These are phyloP conservation scores for Candida michaelii DNA, from an alignment of 805 yeast genomes.

Conservation along the genomic window DNA sequence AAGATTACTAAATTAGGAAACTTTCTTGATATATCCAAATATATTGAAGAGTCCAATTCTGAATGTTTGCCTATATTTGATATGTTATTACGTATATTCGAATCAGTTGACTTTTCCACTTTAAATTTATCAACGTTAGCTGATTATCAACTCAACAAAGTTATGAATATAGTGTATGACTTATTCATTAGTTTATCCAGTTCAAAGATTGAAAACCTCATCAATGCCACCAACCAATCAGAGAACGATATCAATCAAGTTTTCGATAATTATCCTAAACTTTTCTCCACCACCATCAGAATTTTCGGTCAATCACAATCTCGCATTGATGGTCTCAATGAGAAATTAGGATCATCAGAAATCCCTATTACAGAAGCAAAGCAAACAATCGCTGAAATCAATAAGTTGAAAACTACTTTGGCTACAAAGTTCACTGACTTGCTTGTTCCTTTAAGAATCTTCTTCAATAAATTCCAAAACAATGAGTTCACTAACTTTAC, in stretches of 20 bases:
- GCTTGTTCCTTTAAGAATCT: slow-evolving; percentile 31
- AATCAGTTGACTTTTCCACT: background rate
- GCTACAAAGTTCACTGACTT: slow-evolving; percentile 29
- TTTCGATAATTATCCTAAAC: slow-evolving; percentile 1
- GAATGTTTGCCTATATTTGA: slow-evolving; percentile 11
- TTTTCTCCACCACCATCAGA: slow-evolving; percentile 10
- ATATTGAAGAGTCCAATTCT: slow-evolving; percentile 4
- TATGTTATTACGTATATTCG: slow-evolving; percentile 7
- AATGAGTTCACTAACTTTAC: slow-evolving; percentile 34
- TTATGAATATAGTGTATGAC: slow-evolving; percentile 23
- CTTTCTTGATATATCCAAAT: slow-evolving; percentile 10
- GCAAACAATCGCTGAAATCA: background rate
- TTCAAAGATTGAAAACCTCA: slow-evolving; percentile 37
- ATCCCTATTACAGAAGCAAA: slow-evolving; percentile 2
- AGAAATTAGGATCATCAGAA: slow-evolving; percentile 6
- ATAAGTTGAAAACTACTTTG: slow-evolving; percentile 7
- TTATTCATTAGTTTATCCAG: slow-evolving; percentile 27
- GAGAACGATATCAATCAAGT: slow-evolving; percentile 23
- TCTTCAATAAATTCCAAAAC: slow-evolving; percentile 28
- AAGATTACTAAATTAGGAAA: slow-evolving; percentile 15
- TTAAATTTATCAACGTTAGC: background rate
- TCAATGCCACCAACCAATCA: slow-evolving; percentile 21
- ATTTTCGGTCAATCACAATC: background rate
- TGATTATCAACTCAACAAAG: slow-evolving; percentile 14
- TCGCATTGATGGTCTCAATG: slow-evolving; percentile 1